These are phyloP conservation scores for Thecaphora thlaspeos DNA, from an alignment of 1,284 basidiomycete species.

Conservation along the genomic window DNA sequence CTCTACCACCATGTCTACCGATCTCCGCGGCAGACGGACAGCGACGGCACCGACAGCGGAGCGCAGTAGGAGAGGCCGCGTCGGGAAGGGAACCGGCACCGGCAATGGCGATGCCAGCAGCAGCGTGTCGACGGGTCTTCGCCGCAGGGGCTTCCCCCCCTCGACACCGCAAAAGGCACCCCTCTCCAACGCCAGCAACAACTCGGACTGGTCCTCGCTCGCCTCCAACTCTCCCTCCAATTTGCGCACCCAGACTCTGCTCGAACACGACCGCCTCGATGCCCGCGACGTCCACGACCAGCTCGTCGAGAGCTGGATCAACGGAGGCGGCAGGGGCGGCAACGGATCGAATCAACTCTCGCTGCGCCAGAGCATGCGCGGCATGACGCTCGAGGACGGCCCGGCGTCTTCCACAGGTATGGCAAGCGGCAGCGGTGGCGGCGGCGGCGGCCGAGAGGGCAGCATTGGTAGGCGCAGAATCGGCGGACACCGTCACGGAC, in stretches of 20 bases:
- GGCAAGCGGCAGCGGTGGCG: neutral
- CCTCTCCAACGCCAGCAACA: slow-evolving; percentile 30
- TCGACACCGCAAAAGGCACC: slow-evolving; percentile 3
- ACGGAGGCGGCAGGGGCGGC: slow-evolving; percentile 10
- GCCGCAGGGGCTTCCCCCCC: neutral
- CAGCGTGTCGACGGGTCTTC: neutral
- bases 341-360: slow-evolving; percentile 25
- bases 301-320: neutral
- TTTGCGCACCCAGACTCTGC: slow-evolving; percentile 11
- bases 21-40: neutral
- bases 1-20: neutral
- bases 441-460: slow-evolving; percentile 1
- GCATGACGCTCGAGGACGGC: slow-evolving; percentile 27
- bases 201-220: slow-evolving; percentile 32
- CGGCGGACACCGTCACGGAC: no score
- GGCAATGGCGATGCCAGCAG: neutral
- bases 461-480: neutral
- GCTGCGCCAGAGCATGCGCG: slow-evolving; percentile 17
- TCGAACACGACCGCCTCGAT: no score
- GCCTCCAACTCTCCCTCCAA: slow-evolving; percentile 19
- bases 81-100: no score
- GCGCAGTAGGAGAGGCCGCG: no score
- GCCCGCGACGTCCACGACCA: slow-evolving; percentile 4
- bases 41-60: neutral
- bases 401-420: slow-evolving; percentile 1